A percentile compares a stretch with the other conserved stretches of the same genome.
Evolutionary conservation across 805 yeast species (phyloP).

Genomic region (Yarrowia deformans): DNA sequence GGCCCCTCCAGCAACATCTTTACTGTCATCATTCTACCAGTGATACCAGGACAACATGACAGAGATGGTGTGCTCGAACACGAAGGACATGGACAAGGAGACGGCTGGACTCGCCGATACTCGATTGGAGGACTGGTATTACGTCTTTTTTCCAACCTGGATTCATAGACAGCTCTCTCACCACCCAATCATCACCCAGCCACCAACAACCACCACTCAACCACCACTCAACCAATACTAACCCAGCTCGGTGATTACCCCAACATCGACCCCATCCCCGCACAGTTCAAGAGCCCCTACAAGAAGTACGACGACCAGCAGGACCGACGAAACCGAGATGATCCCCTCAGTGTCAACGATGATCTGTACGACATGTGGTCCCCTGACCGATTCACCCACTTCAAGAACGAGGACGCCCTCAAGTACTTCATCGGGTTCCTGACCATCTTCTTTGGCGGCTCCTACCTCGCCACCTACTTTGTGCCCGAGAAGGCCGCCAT

Average conservation of each 20-base stretch:
- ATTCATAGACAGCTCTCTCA: too few species aligned
- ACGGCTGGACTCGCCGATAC: too few species aligned
- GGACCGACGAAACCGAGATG: slow-evolving; percentile 77
- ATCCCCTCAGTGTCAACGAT: slow-evolving; percentile 65
- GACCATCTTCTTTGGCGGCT: slow-evolving; percentile 56
- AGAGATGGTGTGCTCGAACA: too few species aligned
- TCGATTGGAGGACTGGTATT: too few species aligned
- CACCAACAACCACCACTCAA: too few species aligned
- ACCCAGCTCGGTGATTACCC: slow-evolving; percentile 61
- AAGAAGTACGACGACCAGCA: slow-evolving; percentile 79
- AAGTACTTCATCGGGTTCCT: slow-evolving; percentile 64
- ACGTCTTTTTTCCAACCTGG: too few species aligned
- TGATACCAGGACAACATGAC: too few species aligned
- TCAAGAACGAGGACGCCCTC: slow-evolving; percentile 66
- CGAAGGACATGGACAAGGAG: too few species aligned
- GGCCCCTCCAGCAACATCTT: too few species aligned
- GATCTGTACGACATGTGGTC: slow-evolving; percentile 86
- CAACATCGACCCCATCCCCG: slow-evolving; percentile 62
- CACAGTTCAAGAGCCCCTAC: slow-evolving; percentile 74
- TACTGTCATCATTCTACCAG: too few species aligned
- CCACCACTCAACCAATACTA: slow-evolving; percentile 8
- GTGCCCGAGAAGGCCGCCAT: slow-evolving; percentile 74
- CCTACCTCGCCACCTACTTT: slow-evolving; percentile 58
- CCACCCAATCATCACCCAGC: too few species aligned
- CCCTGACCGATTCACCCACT: slow-evolving; percentile 73